These are phyloP conservation scores for Fusarium newnesense DNA, from an alignment of 2,329 filamentous ascomycete genomes.

Conservation along the genomic window DNA sequence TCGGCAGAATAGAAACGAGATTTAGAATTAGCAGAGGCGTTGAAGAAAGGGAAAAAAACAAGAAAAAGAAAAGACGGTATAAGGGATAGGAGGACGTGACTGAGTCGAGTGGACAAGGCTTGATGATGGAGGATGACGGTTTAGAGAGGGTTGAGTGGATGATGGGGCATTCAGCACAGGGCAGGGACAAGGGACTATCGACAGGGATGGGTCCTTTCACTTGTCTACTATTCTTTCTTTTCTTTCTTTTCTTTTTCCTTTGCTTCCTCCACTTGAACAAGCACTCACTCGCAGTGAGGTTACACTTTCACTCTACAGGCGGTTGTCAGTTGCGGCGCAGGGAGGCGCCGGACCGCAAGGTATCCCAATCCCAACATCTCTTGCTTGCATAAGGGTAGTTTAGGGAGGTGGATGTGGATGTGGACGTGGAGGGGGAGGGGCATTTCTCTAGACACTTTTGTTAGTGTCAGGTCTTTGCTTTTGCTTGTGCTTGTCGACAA, in stretches of 20 bases:
- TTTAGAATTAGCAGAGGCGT: background rate
- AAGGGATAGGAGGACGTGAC: background rate
- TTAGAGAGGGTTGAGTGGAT: slow-evolving; percentile 33
- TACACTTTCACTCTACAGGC: background rate
- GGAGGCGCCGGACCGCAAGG: slow-evolving; percentile 6
- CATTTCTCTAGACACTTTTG: slow-evolving; percentile 2
- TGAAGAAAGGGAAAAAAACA: slow-evolving; percentile 1
- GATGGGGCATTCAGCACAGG: slow-evolving; percentile 43
- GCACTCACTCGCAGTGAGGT: background rate
- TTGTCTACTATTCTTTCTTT: slow-evolving; percentile 32
- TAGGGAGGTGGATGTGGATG: background rate
- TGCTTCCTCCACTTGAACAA: slow-evolving; percentile 14
- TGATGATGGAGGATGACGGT: slow-evolving; percentile 31
- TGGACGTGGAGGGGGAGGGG: background rate
- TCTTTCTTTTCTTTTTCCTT: slow-evolving; percentile 36
- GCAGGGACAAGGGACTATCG: slow-evolving; percentile 40
- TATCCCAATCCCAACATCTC: slow-evolving; percentile 5
- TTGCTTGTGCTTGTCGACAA: slow-evolving; percentile 3
- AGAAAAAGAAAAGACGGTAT: slow-evolving; percentile 10
- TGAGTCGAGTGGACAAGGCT: slow-evolving; percentile 13
- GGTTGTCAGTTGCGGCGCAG: slow-evolving; percentile 39
- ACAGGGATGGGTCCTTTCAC: slow-evolving; percentile 30
- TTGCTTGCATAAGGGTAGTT: background rate
- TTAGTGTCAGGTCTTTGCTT: slow-evolving; percentile 14
- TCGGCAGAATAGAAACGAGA: background rate